Evolutionary conservation across 768 basidiomycete species (phyloP).

Genomic region (Boletus fagicola): DNA sequence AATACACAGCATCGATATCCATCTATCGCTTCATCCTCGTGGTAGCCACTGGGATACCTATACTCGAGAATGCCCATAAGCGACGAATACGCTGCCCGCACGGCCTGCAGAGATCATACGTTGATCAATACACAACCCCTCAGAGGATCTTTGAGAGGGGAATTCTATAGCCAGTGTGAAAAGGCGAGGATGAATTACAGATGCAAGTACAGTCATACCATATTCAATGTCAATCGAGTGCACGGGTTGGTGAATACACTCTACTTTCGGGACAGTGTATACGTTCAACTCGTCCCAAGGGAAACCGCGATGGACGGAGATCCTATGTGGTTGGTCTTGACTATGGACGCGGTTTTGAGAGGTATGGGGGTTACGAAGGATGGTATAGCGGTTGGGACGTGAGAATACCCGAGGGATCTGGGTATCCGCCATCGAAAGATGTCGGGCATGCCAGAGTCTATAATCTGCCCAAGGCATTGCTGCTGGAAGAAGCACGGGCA

Average conservation of each 20-base stretch:
- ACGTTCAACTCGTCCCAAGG: neutral
- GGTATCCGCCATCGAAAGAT: neutral
- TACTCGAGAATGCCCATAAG: conserved; percentile 13
- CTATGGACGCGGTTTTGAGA: conserved; percentile 15
- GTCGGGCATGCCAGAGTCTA: conserved; percentile 1
- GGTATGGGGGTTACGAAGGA: conserved; percentile 13
- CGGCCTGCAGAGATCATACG: conserved; percentile 17
- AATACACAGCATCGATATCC: neutral
- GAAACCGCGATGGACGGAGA: conserved; percentile 1
- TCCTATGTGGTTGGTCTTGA: conserved; percentile 12
- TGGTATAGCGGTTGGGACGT: conserved; percentile 13
- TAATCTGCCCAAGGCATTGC: conserved; percentile 12
- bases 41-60: neutral
- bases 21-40: neutral
- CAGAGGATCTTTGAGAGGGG: neutral
- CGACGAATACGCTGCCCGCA: conserved; percentile 20
- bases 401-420: neutral
- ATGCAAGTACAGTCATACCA: conserved; percentile 23
- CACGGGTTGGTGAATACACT: conserved; percentile 6
- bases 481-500: conserved; percentile 4
- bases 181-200: neutral
- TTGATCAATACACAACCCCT: conserved; percentile 9
- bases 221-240: conserved; percentile 19
- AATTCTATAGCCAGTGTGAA: conserved; percentile 11
- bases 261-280: neutral